These are phyloP conservation scores for Alternaria consortialis DNA, from an alignment of 2,329 filamentous ascomycete species.

Conservation along the genomic window DNA sequence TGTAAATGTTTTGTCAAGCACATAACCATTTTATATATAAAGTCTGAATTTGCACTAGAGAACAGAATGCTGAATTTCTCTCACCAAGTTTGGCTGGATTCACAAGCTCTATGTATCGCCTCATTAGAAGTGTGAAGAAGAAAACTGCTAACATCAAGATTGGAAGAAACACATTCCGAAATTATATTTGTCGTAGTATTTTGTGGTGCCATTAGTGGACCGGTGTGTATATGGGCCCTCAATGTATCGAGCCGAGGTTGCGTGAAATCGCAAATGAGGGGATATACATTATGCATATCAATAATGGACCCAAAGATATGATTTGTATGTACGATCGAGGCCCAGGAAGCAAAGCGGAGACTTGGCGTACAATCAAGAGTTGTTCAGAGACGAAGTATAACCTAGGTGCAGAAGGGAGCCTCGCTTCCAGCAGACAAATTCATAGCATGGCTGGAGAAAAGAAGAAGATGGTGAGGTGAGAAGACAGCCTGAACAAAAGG, in stretches of 20 bases:
- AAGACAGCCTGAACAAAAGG: not conserved
- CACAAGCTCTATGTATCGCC: too few relatives aligned
- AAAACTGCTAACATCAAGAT: not conserved
- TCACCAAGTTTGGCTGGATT: not conserved
- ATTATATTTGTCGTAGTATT: not conserved
- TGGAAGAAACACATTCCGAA: not conserved
- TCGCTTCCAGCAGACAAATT: not conserved
- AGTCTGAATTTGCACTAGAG: not conserved
- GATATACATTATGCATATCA: not conserved
- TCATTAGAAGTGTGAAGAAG: not conserved
- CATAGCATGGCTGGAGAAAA: not conserved
- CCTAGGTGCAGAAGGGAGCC: not conserved
- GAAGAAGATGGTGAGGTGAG: not conserved
- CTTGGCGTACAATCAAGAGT: not conserved
- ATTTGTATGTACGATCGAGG: not conserved
- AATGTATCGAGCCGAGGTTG: not conserved
- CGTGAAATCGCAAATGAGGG: not conserved
- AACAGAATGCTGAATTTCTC: not conserved
- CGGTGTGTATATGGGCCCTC: not conserved
- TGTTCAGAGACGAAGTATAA: not conserved
- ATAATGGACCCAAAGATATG: not conserved
- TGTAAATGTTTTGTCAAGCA: not conserved
- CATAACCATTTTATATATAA: not conserved
- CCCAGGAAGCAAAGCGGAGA: not conserved
- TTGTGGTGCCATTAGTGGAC: not conserved